Evolutionary conservation across 1,139 yeast species (phyloP), one percentile per base, ranked within the genome.

Genomic region (Debaryomyces fabryi): DNA sequence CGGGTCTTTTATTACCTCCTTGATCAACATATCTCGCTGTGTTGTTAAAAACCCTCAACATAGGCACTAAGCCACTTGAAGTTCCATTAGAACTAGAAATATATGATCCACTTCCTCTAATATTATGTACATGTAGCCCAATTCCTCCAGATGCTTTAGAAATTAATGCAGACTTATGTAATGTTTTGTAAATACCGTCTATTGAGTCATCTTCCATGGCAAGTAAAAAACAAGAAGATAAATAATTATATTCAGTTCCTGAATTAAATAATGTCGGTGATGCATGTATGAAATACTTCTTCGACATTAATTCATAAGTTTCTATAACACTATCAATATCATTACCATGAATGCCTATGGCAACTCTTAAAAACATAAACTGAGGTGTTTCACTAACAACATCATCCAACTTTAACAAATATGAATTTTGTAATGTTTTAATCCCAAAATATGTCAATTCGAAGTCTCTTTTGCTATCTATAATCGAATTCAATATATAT

Each of bases 1-100:
- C 96, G 2, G 96, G 96, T 64, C 96, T 82, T 69, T 90, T 90
- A 75, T 89, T 89, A 59, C 96, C 96, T 65, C 96, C 96, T 74
- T 89, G 96, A 62, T 89, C 96, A 44, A 89, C 96, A 60, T 89
- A 89, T 64, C 96, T 81, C 29, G 96, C 96, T 49, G 96, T 88
- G 71, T 88, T 88, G 76, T 89, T 89, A 76, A 82, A 89, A 24
- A 89, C 96, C 60, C 96, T 82, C 49, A 89, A 79, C 96, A 89
- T 89, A 43, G 96, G 96, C 52, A 89, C 85, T 54, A 89, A 78
- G 54, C 96, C 96, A 59, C 86, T 89, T 24, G 96, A 88, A 32
- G 92, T 85, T 60, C 96, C 96, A 62, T 88, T 89, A 16, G 96
- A 86, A 58, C 95, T 92, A 50, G 96, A 90, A 65, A 89, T 89